Evolutionary conservation across 2,329 filamentous ascomycete genomes (phyloP), one percentile per base, ranked within the genome.

Genomic region (Nigrospora osmanthi): DNA sequence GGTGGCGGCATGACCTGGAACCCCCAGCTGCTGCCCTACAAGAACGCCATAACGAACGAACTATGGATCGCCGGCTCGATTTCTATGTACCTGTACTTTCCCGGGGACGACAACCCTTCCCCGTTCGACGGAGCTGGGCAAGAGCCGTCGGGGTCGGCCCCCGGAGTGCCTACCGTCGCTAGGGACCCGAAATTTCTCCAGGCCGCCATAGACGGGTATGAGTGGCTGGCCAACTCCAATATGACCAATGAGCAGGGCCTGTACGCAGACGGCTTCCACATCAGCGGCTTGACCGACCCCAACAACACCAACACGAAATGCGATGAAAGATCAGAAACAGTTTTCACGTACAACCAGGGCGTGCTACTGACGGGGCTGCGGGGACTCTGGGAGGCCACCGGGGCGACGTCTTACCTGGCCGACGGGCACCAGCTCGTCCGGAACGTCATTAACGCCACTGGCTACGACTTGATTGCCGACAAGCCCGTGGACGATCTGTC

Each of bases 331-430:
- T 87, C 95, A 62, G 81, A 90, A 54, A 91, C 89, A 82, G 85
- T 95, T 10, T 95, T 90, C 64, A 94, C 89, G 0, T 96, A 97
- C 69, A 97, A 97, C 65, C 91, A 97, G 64, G 91, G 90, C 17
- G 89, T 96, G 4, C 58, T 97, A 1, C 76, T 96, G 17, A 89
- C 87, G 5, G 90, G 89, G 12, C 78, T 89, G 45, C 79, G 87
- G 32, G 86, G 83, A 1, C 73, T 96, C 0, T 96, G 86, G 80
- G 76, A 87, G 49, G 81, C 81, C 13, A 95, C 87, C 0, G 85
- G 85, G 12, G 76, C 81, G n/a, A 62, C 70, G 2, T 72, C 68
- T 1, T 96, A 89, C 58, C 72, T 96, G 1, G 64, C 76, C 16
- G 89, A 95, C 46, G 91, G 88, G 0, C 89, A 96, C 62, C 60